Base-by-base conservation (phyloP, 768 basidiomycete species). In the Rhodosporidiobolus sp. region DNA sequence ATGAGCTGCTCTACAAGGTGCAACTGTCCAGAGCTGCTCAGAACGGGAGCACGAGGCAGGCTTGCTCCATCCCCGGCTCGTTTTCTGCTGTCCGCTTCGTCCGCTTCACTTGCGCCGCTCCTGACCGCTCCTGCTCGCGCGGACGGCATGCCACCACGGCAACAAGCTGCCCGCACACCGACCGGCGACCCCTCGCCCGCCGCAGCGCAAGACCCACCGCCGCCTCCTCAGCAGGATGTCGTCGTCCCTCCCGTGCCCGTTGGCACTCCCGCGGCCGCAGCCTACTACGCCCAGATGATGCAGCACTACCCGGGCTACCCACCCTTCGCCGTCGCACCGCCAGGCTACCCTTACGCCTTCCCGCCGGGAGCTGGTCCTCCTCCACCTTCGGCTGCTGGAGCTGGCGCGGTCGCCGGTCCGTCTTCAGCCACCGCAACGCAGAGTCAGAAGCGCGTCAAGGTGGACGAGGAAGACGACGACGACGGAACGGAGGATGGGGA, bases 401-500 rank as follows among this genome's bases (percentile, higher is more conserved):
- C n/a, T n/a, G n/a, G n/a, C n/a, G n/a, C n/a, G n/a, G n/a, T n/a
- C n/a, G 16, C 45, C 26, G 22, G 35, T 43, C 35, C 35, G 11
- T 10, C 7, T 34, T 6, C 22, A 32, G 22, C 35, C 26, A 14
- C 12, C 14, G 26, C 38, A 14, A 26, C 38, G 46, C 5, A 24
- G 59, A 24, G 10, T 16, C 4, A 24, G 38, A 30, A 17, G 59
- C 24, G 28, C 2, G 26, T n/a, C n/a, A 45, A 50, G 30, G 34
- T 35, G 28, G 64, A 56, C 32, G 57, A 9, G 20, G 64, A 48
- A 35, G 60, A 54, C 12, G 59, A 49, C 20, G 71, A 57, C 55
- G 35, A 34, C 11, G 56, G 38, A 14, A 43, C 52, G 28, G 64
- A 56, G 22, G 57, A 9, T 14, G 64, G 38, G 30, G 60, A 54